Evolutionary conservation across 2,329 filamentous ascomycete species (phyloP).

Genomic region (Paraphaeosphaeria minitans): DNA sequence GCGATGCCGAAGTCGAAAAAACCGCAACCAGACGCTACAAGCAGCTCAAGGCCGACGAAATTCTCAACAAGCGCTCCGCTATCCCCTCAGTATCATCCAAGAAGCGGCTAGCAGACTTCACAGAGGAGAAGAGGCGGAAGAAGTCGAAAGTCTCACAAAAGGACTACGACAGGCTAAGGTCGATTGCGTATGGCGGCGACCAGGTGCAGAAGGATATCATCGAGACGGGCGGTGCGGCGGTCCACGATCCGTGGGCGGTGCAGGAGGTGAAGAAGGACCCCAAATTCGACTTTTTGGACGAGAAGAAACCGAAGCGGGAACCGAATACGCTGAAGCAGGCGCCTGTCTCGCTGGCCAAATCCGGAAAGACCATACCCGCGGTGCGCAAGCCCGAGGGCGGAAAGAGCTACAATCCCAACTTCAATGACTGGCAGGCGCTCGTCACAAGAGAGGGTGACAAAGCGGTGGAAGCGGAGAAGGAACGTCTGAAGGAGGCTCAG

Average conservation of each 20-base stretch:
- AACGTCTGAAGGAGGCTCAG: slow-evolving; percentile 70
- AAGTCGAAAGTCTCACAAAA: slow-evolving; percentile 83
- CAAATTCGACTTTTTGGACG: slow-evolving; percentile 69
- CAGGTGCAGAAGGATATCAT: slow-evolving; percentile 56
- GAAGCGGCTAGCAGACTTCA: slow-evolving; percentile 77
- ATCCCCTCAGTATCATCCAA: slow-evolving; percentile 77
- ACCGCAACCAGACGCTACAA: slow-evolving; percentile 72
- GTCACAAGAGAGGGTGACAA: slow-evolving; percentile 76
- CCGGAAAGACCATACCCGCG: slow-evolving; percentile 77
- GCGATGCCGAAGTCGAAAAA: slow-evolving; percentile 70
- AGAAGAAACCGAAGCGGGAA: slow-evolving; percentile 68
- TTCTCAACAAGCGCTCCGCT: slow-evolving; percentile 81
- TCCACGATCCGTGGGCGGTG: slow-evolving; percentile 79
- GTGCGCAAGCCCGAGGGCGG: slow-evolving; percentile 80
- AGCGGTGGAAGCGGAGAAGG: slow-evolving; percentile 78
- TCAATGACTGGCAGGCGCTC: slow-evolving; percentile 81
- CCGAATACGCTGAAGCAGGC: slow-evolving; percentile 77
- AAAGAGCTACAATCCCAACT: slow-evolving; percentile 90
- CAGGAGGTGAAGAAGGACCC: slow-evolving; percentile 57
- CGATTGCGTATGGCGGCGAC: slow-evolving; percentile 74
- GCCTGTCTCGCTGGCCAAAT: slow-evolving; percentile 81
- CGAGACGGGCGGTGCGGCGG: slow-evolving; percentile 61
- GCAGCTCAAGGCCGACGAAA: slow-evolving; percentile 86
- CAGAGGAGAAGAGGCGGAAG: slow-evolving; percentile 71
- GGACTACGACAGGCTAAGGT: slow-evolving; percentile 77